These are phyloP conservation scores for Calycina herbarum DNA, from an alignment of 2,329 filamentous ascomycete genomes.

Conservation along the genomic window DNA sequence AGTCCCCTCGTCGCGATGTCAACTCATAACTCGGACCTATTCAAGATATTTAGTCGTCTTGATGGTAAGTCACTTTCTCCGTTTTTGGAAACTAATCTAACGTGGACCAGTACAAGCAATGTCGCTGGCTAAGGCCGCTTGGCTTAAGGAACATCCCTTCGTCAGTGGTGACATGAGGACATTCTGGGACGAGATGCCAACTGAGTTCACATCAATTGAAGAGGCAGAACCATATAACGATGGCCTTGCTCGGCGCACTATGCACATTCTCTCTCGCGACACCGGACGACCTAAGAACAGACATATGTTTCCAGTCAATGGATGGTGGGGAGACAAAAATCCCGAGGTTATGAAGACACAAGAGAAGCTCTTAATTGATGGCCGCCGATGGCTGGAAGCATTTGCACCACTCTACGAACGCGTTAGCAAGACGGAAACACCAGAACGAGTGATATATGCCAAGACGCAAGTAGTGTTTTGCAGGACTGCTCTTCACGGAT, in stretches of 20 bases:
- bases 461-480: slow-evolving; percentile 49
- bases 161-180: slow-evolving; percentile 9
- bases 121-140: slow-evolving; percentile 21
- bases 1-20: slow-evolving; percentile 9
- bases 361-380: slow-evolving; percentile 12
- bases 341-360: slow-evolving; percentile 17
- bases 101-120: slow-evolving; percentile 17
- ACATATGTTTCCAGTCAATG: slow-evolving; percentile 20
- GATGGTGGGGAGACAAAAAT: slow-evolving; percentile 19
- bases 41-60: slow-evolving; percentile 19
- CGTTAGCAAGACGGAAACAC: neutral
- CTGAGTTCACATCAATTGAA: slow-evolving; percentile 13
- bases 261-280: slow-evolving; percentile 17
- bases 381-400: slow-evolving; percentile 12
- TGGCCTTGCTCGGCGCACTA: slow-evolving; percentile 17
- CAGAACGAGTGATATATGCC: slow-evolving; percentile 11
- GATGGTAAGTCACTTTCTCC: slow-evolving; percentile 8
- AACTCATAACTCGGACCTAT: slow-evolving; percentile 12
- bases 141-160: slow-evolving; percentile 13
- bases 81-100: neutral
- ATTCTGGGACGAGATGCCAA: slow-evolving; percentile 20
- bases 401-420: slow-evolving; percentile 11
- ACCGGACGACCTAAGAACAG: slow-evolving; percentile 8
- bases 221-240: slow-evolving; percentile 18
- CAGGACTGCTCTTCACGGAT: slow-evolving; percentile 43